phyloP scores from a whole-genome alignment of 75 land plant genomes.

The Pinus albicaulis region DNA sequence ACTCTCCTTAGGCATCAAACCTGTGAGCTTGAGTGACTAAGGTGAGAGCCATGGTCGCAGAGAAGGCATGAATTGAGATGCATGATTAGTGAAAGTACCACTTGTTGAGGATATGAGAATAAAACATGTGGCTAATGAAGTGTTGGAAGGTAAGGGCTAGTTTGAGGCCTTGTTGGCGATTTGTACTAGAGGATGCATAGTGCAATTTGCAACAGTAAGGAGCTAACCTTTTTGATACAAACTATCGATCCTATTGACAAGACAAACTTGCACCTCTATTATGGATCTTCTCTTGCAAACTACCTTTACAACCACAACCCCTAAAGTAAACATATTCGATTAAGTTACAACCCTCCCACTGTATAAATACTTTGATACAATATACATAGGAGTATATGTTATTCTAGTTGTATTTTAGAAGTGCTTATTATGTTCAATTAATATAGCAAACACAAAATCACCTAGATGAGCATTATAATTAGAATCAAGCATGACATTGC shows the following conservation, averaged over 20 bases:
- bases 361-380: constrained; percentile 18
- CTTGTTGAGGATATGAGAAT: too few relatives aligned
- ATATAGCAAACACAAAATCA: constrained; percentile 15
- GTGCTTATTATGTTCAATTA: constrained; percentile 6
- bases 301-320: constrained; percentile 13
- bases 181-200: too few relatives aligned
- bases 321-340: constrained; percentile 19
- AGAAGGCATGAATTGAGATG: too few relatives aligned
- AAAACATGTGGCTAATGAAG: too few relatives aligned
- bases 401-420: constrained; percentile 5
- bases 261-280: not conserved
- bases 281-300: constrained; percentile 14
- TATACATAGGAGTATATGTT: constrained; percentile 13
- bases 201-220: constrained; percentile 4
- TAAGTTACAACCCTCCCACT: constrained; percentile 5
- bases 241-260: constrained; percentile 14
- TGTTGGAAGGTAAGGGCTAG: too few relatives aligned
- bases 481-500: constrained; percentile 19
- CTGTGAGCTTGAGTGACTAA: too few relatives aligned
- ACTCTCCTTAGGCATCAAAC: too few relatives aligned
- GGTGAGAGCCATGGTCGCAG: too few relatives aligned
- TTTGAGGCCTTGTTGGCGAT: too few relatives aligned
- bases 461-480: constrained; percentile 12
- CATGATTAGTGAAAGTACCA: too few relatives aligned
- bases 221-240: constrained; percentile 5